Evolutionary conservation across 345 rosid genomes (phyloP).

Genomic region (Cardamine occulta): DNA sequence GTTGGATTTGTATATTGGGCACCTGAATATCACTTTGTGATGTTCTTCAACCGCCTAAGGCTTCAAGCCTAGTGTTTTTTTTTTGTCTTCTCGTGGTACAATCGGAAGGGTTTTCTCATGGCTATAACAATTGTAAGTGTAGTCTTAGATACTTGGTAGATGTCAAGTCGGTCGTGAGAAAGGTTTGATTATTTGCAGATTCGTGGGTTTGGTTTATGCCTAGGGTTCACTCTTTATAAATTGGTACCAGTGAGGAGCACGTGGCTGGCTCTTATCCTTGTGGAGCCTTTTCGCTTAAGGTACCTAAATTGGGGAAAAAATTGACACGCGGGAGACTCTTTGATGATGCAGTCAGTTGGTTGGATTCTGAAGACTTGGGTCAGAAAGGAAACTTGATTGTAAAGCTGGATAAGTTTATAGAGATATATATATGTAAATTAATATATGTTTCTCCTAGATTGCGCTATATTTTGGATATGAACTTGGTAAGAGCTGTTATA

Average conservation of each 20-base stretch:
- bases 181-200: slow-evolving; percentile 19
- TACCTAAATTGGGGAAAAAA: background rate
- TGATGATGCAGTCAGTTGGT: slow-evolving; percentile 22
- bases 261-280: background rate
- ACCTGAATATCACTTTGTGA: slow-evolving; percentile 93
- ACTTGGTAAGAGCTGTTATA: slow-evolving; percentile 24
- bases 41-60: slow-evolving; percentile 84
- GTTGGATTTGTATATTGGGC: slow-evolving; percentile 96
- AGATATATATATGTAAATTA: slow-evolving; percentile 26
- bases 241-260: slow-evolving; percentile 20
- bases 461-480: background rate
- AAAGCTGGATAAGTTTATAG: slow-evolving; percentile 25
- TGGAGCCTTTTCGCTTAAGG: slow-evolving; percentile 23
- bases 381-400: slow-evolving; percentile 28
- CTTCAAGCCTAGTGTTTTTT: slow-evolving; percentile 57
- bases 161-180: background rate
- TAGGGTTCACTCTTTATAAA: background rate
- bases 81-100: slow-evolving; percentile 40
- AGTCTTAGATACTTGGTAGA: background rate
- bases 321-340: slow-evolving; percentile 11
- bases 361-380: slow-evolving; percentile 25
- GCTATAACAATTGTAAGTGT: slow-evolving; percentile 16
- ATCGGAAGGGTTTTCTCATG: slow-evolving; percentile 24
- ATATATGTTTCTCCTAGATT: slow-evolving; percentile 23
- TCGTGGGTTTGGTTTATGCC: background rate